Evolutionary conservation across 495 filamentous ascomycete genomes (phyloP).

Genomic region (Echria macrotheca): DNA sequence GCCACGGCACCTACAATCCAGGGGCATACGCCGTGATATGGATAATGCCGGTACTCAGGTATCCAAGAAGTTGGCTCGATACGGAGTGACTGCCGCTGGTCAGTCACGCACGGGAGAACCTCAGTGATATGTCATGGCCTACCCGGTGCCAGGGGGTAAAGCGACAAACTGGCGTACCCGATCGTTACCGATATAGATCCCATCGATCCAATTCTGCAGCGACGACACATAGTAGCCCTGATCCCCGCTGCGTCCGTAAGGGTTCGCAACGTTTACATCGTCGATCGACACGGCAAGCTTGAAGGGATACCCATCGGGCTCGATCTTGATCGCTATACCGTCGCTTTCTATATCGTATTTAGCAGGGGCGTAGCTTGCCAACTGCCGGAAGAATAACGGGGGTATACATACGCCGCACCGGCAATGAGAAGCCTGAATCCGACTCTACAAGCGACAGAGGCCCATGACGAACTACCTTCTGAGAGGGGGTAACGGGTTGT

Average conservation of each 20-base stretch:
- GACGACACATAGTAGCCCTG: background rate
- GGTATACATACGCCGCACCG: no score
- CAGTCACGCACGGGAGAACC: no score
- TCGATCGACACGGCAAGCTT: background rate
- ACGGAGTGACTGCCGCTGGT: no score
- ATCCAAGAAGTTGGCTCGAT: no score
- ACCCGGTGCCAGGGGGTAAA: background rate
- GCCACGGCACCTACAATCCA: no score
- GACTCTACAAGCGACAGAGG: background rate
- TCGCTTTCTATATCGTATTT: no score
- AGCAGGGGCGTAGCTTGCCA: no score
- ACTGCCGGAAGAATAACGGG: no score
- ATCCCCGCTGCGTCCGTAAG: background rate
- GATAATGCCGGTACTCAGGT: no score
- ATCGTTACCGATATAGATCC: background rate
- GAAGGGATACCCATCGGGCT: background rate
- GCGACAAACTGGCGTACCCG: background rate
- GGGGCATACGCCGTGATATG: no score
- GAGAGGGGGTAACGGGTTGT: background rate
- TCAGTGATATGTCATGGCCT: no score
- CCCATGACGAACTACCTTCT: background rate
- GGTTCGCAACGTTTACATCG: background rate
- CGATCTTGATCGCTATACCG: background rate
- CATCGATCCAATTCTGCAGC: background rate
- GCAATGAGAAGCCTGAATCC: no score